Evolutionary conservation across 2,329 filamentous ascomycete species (phyloP), one percentile per base, ranked within the genome.

Genomic region (Macrophomina pseudophaseolina): DNA sequence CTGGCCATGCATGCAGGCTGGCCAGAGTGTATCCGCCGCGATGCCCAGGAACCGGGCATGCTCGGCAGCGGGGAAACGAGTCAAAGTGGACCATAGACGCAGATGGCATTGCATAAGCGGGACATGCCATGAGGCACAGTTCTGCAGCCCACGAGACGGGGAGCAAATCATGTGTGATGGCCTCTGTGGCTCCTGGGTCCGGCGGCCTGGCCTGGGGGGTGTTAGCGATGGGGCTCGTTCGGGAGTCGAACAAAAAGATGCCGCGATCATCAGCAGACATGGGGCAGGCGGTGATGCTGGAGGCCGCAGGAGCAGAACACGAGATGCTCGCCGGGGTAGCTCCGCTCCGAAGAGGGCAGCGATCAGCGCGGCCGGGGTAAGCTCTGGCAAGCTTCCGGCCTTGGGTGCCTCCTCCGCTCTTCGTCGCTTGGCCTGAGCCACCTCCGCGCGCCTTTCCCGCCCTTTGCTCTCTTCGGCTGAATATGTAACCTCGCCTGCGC

Each of bases 391-490:
- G 42, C 40, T 56, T 38, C 52, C 63, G 58, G 52, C 63, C 58
- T 42, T 42, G 40, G 51, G 28, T 46, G 28, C 23, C 38, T 48
- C 49, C 48, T 44, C 62, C 62, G 52, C 16, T 23, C 38, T 30
- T 58, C 5, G 53, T 18, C 28, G 28, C 30, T 30, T 12, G 28
- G 56, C 56, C 16, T 46, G 23, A 58, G 54, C 54, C 54, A 58
- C 54, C 54, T 58, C 54, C 54, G 54, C 54, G 35, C 54, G 54
- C 54, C 56, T 60, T 48, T 58, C 35, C 53, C 52, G 52, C 49
- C 28, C n/a, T 23, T 23, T 23, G 23, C 23, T 23, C 32, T 23
- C 18, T n/a, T 58, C 38, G 38, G 35, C 54, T 46, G 52, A 38
- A 54, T 35, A 48, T 48, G 44, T n/a, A 49, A 49, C 58, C 35